A percentile compares a stretch with the other conserved stretches of the same genome.
phyloP scores from a whole-genome alignment of 1,139 yeast species.

The Diutina mesorugosa region DNA sequence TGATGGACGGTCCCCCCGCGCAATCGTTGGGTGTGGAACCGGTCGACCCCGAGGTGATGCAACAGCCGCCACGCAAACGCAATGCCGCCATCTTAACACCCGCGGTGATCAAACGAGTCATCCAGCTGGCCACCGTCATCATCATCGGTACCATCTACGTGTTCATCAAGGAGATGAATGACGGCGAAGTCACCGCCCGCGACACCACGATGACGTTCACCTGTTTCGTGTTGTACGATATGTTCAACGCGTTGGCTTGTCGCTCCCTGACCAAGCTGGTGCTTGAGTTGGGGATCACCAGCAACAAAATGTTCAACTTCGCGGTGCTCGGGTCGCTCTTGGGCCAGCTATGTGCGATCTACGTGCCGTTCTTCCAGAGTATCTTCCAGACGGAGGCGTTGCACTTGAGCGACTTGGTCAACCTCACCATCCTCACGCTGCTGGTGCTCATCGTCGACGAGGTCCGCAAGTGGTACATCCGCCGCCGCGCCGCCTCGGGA shows the following conservation, averaged over 20 bases:
- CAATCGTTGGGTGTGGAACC: constrained; percentile 96
- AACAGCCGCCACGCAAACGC: constrained; percentile 83
- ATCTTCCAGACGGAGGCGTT: constrained; percentile 92
- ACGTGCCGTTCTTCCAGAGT: constrained; percentile 81
- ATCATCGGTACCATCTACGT: constrained; percentile 73
- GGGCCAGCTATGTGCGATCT: constrained; percentile 91
- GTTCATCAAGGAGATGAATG: constrained; percentile 73
- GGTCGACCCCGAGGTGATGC: constrained; percentile 90
- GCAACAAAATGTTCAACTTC: constrained; percentile 79
- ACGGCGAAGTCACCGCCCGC: constrained; percentile 71
- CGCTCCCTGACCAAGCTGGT: constrained; percentile 78
- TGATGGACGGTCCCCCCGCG: constrained; percentile 99
- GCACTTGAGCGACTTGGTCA: constrained; percentile 49
- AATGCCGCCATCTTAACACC: constrained; percentile 68
- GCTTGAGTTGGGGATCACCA: constrained; percentile 57
- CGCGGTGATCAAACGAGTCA: constrained; percentile 55
- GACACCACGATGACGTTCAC: constrained; percentile 99
- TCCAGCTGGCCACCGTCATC: constrained; percentile 64
- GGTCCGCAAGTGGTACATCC: constrained; percentile 37
- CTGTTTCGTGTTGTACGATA: constrained; percentile 86
- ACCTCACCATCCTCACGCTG: constrained; percentile 53
- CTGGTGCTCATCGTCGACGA: constrained; percentile 83
- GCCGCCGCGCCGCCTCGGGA: background rate
- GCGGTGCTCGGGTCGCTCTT: constrained; percentile 83
- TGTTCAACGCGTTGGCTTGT: constrained; percentile 91